Base-by-base conservation (phyloP, 1,284 basidiomycete species). In the Puccinia brachypodii region DNA sequence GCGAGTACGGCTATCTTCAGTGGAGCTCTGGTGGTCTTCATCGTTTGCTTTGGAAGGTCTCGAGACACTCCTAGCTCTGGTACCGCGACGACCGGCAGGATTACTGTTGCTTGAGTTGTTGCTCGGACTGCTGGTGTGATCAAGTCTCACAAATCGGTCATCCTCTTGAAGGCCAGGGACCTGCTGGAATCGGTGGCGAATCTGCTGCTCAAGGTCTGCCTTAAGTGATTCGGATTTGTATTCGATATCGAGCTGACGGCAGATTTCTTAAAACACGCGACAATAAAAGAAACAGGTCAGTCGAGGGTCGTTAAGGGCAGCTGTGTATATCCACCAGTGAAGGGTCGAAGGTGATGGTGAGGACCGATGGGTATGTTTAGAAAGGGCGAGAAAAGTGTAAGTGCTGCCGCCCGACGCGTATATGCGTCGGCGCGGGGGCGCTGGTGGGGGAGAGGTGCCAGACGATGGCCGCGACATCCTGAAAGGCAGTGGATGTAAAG, bases 151-250 rank as follows among this genome's bases (percentile, higher is more conserved):
- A 40, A 78, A 78, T 69, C 76, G 31, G 13, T 33, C 33, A 53
- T 78, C 76, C 1, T 47, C 28, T 69, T 78, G 42, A 19, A 78
- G 50, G 19, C 64, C 50, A 8, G 64, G 76, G 4, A 53, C 56
- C 25, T 78, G 31, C n/a, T 78, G 31, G 66, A 78, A 69, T 22
- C 64, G 42, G 28, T 56, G 47, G 25, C 66, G 76, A 40, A 78
- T 78, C 47, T 78, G 60, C 36, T 68, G 64, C n/a, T 78, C 76
- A 14, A 78, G 64, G 22, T 78, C 76, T 66, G 76, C 76, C 44
- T 78, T 78, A 31, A 78, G 42, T n/a, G 76, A 6, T 16, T 78
- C 76, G 33, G 38, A 42, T 58, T 69, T 78, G 14, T 68, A 78
- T 38, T 78, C 64, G 64, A 78, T 68, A 14, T 69, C 28, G 9